These are phyloP conservation scores for Ministeria vibrans DNA, from an alignment of 78 protist genomes.

Conservation along the genomic window DNA sequence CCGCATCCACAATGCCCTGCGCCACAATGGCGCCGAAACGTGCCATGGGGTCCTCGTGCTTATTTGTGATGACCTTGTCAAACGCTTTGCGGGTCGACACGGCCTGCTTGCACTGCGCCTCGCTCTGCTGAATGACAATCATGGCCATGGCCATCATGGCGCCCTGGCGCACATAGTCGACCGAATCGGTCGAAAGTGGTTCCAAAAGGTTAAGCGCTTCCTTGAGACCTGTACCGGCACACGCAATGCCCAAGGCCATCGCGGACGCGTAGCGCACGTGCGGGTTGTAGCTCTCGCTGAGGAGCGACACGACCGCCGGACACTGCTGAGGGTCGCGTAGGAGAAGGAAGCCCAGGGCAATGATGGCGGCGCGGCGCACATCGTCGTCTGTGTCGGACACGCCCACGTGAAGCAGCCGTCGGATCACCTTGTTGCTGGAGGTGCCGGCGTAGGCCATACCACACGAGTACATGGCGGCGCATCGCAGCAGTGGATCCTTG, in stretches of 20 bases:
- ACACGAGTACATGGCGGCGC: slow-evolving; percentile 84
- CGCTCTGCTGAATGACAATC: slow-evolving; percentile 76
- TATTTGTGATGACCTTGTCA: slow-evolving; percentile 49
- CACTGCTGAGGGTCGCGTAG: slow-evolving; percentile 74
- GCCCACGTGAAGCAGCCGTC: slow-evolving; percentile 88
- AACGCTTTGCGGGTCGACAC: slow-evolving; percentile 36
- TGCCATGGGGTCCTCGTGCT: slow-evolving; percentile 83
- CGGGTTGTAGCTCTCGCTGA: slow-evolving; percentile 92
- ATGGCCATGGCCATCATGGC: slow-evolving; percentile 89
- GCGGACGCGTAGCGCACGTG: slow-evolving; percentile 97
- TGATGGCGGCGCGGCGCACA: slow-evolving; percentile 97
- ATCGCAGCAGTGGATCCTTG: slow-evolving; percentile 68
- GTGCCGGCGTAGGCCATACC: slow-evolving; percentile 95
- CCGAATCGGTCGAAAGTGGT: slow-evolving; percentile 67
- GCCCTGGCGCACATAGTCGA: slow-evolving; percentile 92
- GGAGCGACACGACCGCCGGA: slow-evolving; percentile 70
- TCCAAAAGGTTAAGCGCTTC: slow-evolving; percentile 76
- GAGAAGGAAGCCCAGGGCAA: slow-evolving; percentile 87
- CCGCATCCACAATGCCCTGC: slow-evolving; percentile 72
- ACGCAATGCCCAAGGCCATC: slow-evolving; percentile 93
- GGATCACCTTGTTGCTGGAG: slow-evolving; percentile 74
- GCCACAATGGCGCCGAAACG: slow-evolving; percentile 95
- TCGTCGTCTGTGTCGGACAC: slow-evolving; percentile 94
- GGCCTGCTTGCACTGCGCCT: slow-evolving; percentile 23
- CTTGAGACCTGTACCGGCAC: slow-evolving; percentile 89